Percentiles rank a stretch among this genome's conserved stretches.
These are phyloP conservation scores for Abeoforma whisleri DNA, from an alignment of 78 protist genomes.

Conservation along the genomic window DNA sequence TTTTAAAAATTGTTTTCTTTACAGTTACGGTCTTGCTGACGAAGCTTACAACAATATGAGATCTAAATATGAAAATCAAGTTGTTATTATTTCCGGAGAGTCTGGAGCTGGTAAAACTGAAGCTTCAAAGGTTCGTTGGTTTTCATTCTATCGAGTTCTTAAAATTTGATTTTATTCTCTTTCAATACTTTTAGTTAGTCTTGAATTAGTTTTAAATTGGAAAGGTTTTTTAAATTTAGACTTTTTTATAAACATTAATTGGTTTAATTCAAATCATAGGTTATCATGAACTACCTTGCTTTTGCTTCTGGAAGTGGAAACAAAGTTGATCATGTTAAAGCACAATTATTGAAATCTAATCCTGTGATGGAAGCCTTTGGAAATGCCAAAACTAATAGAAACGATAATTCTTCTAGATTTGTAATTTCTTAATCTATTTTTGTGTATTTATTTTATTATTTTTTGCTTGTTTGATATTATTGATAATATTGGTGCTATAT, in stretches of 20 bases:
- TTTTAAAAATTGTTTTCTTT: too few relatives aligned
- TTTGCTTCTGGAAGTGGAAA: constrained; percentile 65
- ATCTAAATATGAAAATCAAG: constrained; percentile 60
- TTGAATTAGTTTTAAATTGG: too few relatives aligned
- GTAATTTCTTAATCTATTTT: too few relatives aligned
- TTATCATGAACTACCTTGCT: constrained; percentile 82
- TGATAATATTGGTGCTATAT: too few relatives aligned
- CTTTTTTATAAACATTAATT: too few relatives aligned
- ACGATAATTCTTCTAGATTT: constrained; percentile 84
- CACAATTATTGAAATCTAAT: constrained; percentile 61
- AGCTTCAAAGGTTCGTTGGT: constrained; percentile 70
- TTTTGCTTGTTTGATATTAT: too few relatives aligned
- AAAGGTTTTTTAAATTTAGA: too few relatives aligned
- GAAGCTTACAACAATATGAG: constrained; percentile 73
- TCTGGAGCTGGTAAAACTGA: constrained; percentile 94
- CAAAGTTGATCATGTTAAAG: constrained; percentile 31
- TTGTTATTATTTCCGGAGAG: constrained; percentile 80
- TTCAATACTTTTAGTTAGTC: too few relatives aligned
- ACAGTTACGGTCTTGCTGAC: constrained; percentile 71
- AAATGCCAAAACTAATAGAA: constrained; percentile 84
- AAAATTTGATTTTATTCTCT: too few relatives aligned
- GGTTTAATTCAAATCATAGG: too few relatives aligned
- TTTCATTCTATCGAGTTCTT: too few relatives aligned
- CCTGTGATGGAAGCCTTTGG: constrained; percentile 90
- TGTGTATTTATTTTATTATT: too few relatives aligned